phyloP scores from a whole-genome alignment of 1,284 basidiomycete species.

The Cronartium quercuum region DNA sequence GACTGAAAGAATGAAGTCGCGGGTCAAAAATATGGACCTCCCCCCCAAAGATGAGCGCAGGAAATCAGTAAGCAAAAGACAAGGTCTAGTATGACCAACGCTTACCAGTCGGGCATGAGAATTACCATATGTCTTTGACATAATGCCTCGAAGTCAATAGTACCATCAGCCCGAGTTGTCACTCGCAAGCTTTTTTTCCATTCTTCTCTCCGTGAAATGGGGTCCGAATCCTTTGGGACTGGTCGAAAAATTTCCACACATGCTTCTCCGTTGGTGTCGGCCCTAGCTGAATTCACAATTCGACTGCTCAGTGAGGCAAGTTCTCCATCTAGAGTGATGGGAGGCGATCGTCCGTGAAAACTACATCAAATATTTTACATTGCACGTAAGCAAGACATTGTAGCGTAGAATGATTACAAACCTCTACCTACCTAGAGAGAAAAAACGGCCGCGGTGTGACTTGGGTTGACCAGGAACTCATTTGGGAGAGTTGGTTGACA shows the following conservation, averaged over 20 bases:
- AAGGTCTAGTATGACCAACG: too few relatives aligned
- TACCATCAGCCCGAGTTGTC: not conserved
- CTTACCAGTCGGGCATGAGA: not conserved
- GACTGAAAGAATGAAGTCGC: too few relatives aligned
- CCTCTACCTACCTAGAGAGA: not conserved
- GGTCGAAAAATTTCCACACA: not conserved
- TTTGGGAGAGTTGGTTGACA: not conserved
- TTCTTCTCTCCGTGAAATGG: not conserved
- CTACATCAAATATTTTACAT: not conserved
- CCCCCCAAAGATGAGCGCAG: too few relatives aligned
- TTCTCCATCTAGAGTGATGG: not conserved
- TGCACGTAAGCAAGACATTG: not conserved
- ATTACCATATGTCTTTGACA: not conserved
- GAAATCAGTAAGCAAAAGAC: too few relatives aligned
- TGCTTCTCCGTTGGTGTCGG: not conserved
- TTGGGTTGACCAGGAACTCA: not conserved
- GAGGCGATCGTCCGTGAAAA: not conserved
- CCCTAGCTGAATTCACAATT: not conserved
- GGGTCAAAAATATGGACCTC: too few relatives aligned
- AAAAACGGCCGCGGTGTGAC: not conserved
- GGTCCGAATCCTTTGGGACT: not conserved
- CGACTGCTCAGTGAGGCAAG: not conserved
- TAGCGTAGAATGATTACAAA: not conserved
- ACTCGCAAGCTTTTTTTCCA: not conserved
- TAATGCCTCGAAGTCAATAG: not conserved